Evolutionary conservation across 495 filamentous ascomycete species (phyloP), one percentile per base, ranked within the genome.

Genomic region (Hypoxylon rickii): DNA sequence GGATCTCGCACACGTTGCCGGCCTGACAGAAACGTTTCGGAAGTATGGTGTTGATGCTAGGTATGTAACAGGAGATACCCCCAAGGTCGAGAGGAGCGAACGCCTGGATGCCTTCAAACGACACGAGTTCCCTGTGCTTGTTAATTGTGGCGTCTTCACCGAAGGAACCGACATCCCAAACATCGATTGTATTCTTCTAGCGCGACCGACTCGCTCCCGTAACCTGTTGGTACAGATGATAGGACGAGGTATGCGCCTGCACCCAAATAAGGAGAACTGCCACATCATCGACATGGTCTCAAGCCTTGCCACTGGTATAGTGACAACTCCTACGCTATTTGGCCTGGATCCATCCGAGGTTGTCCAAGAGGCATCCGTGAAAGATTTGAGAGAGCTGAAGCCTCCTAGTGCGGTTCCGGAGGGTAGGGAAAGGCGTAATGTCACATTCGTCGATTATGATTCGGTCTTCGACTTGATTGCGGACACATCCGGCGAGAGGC

Each of bases 151-250:
- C 2, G 85, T 99, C 42, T 97, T 96, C 60, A 97, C 93, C 2
- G 94, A 99, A 74, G 93, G 80, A 12, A 99, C 95, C 7, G 94
- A 99, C 65, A 94, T 97, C 13, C 94, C 94, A 3, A 97, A 97
- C 66, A 90, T 97, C 51, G 94, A 99, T 68, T 97, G 94, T 53
- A 80, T 99, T 7, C 66, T 99, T 10, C 77, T 99, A 33, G 92
- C 90, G 4, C 76, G 95, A 26, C 94, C 94, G 2, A 99, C 94
- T 7, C 83, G 85, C 47, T 97, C 94, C 12, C 83, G 87, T 16
- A 97, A 96, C 58, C 77, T 99, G 6, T 79, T 99, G 2, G 84
- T 96, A 3, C 94, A 99, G 68, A 99, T 99, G 94, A 96, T 99
- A 41, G 94, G 94, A 0, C 84, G 94, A 54, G 94, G 94, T 0